Evolutionary conservation across 2,329 filamentous ascomycete genomes (phyloP), one percentile per base, ranked within the genome.

Genomic region (Microdochium paspali): DNA sequence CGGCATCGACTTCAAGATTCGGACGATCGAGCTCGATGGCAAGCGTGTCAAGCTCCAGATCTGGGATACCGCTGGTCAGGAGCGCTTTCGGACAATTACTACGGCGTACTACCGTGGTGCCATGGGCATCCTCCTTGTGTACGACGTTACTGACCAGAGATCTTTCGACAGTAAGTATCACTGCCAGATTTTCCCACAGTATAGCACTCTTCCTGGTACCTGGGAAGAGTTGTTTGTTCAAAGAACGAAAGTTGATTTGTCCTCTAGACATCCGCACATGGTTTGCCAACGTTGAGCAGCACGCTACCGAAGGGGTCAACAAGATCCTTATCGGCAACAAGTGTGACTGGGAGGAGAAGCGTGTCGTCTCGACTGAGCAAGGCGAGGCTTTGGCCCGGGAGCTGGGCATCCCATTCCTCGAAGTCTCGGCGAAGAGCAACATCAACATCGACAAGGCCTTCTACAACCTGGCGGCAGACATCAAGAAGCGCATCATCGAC

Each of bases 251-350:
- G 49, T 54, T 55, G 49, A 56, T 52, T 40, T 47, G 44, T 54
- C 25, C 49, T 44, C 18, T 30, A 97, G 93, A 98, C 72, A 98
- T 98, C 68, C 86, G 90, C 63, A 97, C 93, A 56, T 98, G 93
- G 93, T 98, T 98, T 73, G 90, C 90, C 64, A 97, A 98, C 71
- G 90, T 96, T 58, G 90, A 96, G 68, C 90, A 95, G 69, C 90
- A 98, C 72, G 93, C 93, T 50, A 95, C 89, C 60, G 93, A 97
- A 72, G 93, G 93, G 61, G 93, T 98, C 64, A 96, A 97, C 82
- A 98, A 97, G 78, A 97, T 98, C 64, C 80, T 98, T 56, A 96
- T 98, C 58, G 93, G 93, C 66, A 98, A 98, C 80, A 98, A 98
- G 74, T 98, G 93, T 73, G 93, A 98, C 71, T 97, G 93, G 93